Conservation (phyloP, 139 green algal species). For the Micromonas pusilla region DNA sequence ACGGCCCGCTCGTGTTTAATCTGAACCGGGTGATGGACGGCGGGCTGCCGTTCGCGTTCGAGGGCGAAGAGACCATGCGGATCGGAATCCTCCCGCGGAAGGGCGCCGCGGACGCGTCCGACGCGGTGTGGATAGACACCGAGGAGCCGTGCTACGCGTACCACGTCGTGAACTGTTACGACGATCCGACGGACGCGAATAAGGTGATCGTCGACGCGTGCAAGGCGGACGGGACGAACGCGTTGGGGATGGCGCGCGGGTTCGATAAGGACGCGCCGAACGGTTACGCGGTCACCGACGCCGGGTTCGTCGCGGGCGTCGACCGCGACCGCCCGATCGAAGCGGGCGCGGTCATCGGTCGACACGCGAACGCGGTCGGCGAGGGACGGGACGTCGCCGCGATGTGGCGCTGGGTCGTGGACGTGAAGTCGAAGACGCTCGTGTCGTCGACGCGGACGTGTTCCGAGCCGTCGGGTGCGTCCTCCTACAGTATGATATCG, state of each 20-base stretch:
- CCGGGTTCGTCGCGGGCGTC: neutral
- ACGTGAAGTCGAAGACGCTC: neutral
- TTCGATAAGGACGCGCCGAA: neutral
- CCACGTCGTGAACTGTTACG: slow-evolving; percentile 20
- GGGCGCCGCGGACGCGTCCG: neutral
- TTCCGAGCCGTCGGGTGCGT: too few relatives aligned
- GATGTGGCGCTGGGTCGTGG: slow-evolving; percentile 4
- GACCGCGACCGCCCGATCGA: too few relatives aligned
- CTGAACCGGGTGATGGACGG: slow-evolving; percentile 10
- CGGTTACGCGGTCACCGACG: neutral
- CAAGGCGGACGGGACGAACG: slow-evolving; percentile 9
- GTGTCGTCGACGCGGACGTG: neutral
- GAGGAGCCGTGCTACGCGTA: slow-evolving; percentile 8
- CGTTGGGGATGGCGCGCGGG: neutral
- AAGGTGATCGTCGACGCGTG: slow-evolving; percentile 6
- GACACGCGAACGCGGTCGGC: neutral
- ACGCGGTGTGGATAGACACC: slow-evolving; percentile 23
- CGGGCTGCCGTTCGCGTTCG: slow-evolving; percentile 23
- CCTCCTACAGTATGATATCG: too few relatives aligned
- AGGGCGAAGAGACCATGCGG: neutral
- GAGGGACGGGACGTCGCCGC: neutral
- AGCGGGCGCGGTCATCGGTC: too few relatives aligned
- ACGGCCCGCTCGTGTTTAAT: slow-evolving; percentile 28
- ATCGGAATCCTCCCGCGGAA: neutral
- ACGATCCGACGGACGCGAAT: slow-evolving; percentile 1